These are phyloP conservation scores for Panicum miliaceum DNA, from an alignment of 176 grass and related monocot species.

Conservation along the genomic window DNA sequence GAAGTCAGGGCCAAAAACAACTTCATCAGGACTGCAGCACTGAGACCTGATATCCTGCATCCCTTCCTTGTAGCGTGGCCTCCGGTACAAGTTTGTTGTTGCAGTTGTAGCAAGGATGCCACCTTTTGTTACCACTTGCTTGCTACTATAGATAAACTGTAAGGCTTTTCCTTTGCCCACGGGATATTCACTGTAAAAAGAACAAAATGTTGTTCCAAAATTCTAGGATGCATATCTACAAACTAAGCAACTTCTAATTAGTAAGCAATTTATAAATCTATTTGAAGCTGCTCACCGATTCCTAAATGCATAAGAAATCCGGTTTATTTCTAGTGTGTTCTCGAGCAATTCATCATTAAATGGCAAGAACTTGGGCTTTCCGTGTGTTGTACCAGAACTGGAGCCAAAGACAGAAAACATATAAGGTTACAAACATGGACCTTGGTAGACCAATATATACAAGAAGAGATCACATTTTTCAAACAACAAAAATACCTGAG, in stretches of 20 bases:
- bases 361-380: constrained; percentile 88
- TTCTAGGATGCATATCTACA: background rate
- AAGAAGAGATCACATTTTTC: constrained; percentile 8
- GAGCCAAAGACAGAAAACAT: constrained; percentile 30
- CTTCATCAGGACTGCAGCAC: constrained; percentile 75
- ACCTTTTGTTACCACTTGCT: constrained; percentile 68
- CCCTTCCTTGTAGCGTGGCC: constrained; percentile 57
- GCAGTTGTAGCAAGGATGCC: constrained; percentile 82
- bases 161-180: constrained; percentile 83
- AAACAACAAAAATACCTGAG: constrained; percentile 58
- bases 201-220: background rate
- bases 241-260: background rate
- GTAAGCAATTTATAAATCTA: background rate
- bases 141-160: constrained; percentile 95
- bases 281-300: constrained; percentile 56
- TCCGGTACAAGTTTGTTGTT: constrained; percentile 83
- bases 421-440: background rate
- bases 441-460: background rate
- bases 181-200: constrained; percentile 62
- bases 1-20: constrained; percentile 82
- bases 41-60: constrained; percentile 80
- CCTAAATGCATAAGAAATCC: constrained; percentile 89
- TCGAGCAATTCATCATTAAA: constrained; percentile 93
- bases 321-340: constrained; percentile 76
- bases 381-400: constrained; percentile 96